These are phyloP conservation scores for Tolypocladium ovalisporum DNA, from an alignment of 2,329 filamentous ascomycete genomes.

Conservation along the genomic window DNA sequence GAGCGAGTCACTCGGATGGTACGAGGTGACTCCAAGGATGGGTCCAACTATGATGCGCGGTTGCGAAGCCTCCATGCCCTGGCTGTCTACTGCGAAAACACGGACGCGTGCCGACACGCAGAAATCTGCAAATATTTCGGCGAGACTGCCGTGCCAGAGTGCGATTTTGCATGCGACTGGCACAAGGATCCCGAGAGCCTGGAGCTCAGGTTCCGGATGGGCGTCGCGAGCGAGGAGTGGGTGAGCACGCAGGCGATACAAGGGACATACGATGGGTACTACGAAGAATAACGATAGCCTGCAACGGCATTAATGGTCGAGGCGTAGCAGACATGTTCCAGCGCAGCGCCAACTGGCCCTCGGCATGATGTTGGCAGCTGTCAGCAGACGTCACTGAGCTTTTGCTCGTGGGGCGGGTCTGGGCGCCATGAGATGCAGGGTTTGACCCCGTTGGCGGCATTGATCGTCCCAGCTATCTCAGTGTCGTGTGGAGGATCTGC, in stretches of 20 bases:
- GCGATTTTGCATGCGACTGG: slow-evolving; percentile 68
- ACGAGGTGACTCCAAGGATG: slow-evolving; percentile 30
- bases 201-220: slow-evolving; percentile 42
- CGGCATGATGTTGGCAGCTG: not conserved
- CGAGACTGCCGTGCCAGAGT: slow-evolving; percentile 46
- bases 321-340: not conserved
- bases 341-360: too few relatives aligned
- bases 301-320: not conserved
- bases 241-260: slow-evolving; percentile 51
- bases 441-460: not conserved
- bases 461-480: not conserved
- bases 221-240: slow-evolving; percentile 50
- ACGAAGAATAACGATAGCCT: slow-evolving; percentile 27
- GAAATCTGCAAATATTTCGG: slow-evolving; percentile 71
- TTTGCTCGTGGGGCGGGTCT: not conserved
- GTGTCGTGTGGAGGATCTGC: not conserved
- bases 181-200: slow-evolving; percentile 57
- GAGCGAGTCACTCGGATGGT: slow-evolving; percentile 57
- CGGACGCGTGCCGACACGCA: slow-evolving; percentile 61
- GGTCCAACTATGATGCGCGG: slow-evolving; percentile 36
- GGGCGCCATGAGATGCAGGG: not conserved
- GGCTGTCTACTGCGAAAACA: slow-evolving; percentile 72
- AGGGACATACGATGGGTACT: slow-evolving; percentile 44
- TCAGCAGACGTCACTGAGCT: not conserved
- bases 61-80: slow-evolving; percentile 56